Conservation (phyloP, 2,329 filamentous ascomycete species). For the Intubia oerlemansii region DNA sequence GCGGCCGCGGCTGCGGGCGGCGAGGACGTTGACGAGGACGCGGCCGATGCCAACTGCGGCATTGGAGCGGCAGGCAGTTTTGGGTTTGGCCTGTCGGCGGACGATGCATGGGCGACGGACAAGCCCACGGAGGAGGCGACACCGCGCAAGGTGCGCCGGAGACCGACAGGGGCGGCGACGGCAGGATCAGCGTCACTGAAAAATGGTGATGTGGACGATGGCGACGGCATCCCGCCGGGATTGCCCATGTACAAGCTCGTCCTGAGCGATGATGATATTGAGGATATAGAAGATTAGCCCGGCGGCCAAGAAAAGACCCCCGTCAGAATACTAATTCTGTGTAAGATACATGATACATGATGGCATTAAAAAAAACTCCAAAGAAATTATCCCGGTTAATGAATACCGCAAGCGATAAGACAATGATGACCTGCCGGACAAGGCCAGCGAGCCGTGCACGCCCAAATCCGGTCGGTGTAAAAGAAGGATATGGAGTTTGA, state of each 20-base stretch:
- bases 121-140: slow-evolving; percentile 31
- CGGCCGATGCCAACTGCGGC: slow-evolving; percentile 1
- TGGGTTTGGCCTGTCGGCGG: slow-evolving; percentile 9
- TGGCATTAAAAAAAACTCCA: no score
- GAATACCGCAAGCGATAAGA: no score
- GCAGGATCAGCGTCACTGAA: slow-evolving; percentile 11
- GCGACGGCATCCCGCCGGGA: slow-evolving; percentile 13
- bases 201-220: slow-evolving; percentile 8
- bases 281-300: slow-evolving; percentile 29
- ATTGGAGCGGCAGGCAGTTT: slow-evolving; percentile 11
- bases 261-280: slow-evolving; percentile 68
- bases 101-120: slow-evolving; percentile 39
- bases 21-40: slow-evolving; percentile 21
- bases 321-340: not conserved
- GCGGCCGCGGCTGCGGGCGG: slow-evolving; percentile 19
- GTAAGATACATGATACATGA: slow-evolving; percentile 1
- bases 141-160: slow-evolving; percentile 13
- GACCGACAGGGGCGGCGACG: not conserved
- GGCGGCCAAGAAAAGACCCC: not conserved
- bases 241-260: slow-evolving; percentile 43
- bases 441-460: no score
- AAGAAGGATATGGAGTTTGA: no score
- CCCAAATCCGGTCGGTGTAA: no score
- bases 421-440: no score
- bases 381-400: no score